Evolutionary conservation across 345 rosid genomes (phyloP).

Genomic region (Gossypium anomalum): DNA sequence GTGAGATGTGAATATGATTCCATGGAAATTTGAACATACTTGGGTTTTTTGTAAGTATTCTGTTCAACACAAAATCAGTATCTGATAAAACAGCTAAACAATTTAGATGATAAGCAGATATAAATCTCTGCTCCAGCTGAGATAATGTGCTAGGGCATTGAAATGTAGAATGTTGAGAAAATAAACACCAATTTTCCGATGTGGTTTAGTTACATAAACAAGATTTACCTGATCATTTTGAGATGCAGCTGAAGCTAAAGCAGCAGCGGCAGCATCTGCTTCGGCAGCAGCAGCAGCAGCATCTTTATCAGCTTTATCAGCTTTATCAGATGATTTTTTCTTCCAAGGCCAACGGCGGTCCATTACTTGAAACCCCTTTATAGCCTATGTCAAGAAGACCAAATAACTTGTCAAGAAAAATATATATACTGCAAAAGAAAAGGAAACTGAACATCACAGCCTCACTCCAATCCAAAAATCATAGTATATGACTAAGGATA

Average conservation of each 20-base stretch:
- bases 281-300: constrained; percentile 7
- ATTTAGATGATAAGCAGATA: neutral
- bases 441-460: neutral
- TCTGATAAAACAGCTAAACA: neutral
- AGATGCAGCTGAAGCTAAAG: constrained; percentile 19
- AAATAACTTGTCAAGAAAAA: neutral
- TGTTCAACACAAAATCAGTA: constrained; percentile 22
- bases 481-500: neutral
- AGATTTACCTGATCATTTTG: constrained; percentile 23
- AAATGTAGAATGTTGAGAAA: neutral
- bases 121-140: neutral
- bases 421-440: neutral
- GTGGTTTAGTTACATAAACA: neutral
- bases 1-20: constrained; percentile 73
- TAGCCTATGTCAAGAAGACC: neutral
- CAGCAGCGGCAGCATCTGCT: constrained; percentile 17
- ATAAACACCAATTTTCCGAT: too few relatives aligned
- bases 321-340: constrained; percentile 85
- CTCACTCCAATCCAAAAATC: neutral
- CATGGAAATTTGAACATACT: constrained; percentile 79
- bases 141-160: neutral
- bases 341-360: constrained; percentile 99
- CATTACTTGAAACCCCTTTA: constrained; percentile 37
- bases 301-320: constrained; percentile 14
- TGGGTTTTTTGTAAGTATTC: constrained; percentile 74